Evolutionary conservation across 768 basidiomycete genomes (phyloP), one percentile per base, ranked within the genome.

Genomic region (Nevesoporus exiguus): DNA sequence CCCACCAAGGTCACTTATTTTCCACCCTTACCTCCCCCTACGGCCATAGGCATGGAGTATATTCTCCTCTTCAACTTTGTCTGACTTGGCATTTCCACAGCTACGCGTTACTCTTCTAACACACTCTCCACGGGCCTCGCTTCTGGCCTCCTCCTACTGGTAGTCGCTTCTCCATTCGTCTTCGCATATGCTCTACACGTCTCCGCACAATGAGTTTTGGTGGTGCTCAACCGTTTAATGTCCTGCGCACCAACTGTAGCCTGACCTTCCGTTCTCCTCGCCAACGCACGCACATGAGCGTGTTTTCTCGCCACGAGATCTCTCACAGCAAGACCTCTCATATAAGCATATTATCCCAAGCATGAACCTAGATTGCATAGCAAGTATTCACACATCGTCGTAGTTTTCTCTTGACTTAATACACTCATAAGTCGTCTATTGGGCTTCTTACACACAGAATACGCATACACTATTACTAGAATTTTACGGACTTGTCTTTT

Each of bases 1-100:
- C 68, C 70, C 22, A 61, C 59, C 29, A 66, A 68, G 36, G 55
- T 62, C 44, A 68, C 62, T 31, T 64, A 64, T 39, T 66, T 60
- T 31, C 57, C 65, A 13, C 56, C 68, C 7, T 37, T 54, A 5
- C 60, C 59, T 15, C 43, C 54, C 30, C 46, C 57, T 25, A 47
- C 54, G 17, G 5, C 50, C 30, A 46, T 25, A 49, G 65, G 67
- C 29, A 64, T 37, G 66, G 61, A 41, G 9, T n/a, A 10, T 9
- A n/a, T 27, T 19, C 8, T 44, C 31, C 43, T 45, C 29, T 29
- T 42, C 0, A 2, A 5, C 36, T 8, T 11, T 4, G 10, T 56
- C 55, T 58, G 37, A 66, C 45, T 21, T 9, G 14, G 5, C 1
- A 8, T 25, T 50, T 43, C 50, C 22, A 21, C 29, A 66, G 65